Evolutionary conservation across 805 yeast genomes (phyloP), one percentile per base, ranked within the genome.

Genomic region (Suhomyces prunicola): DNA sequence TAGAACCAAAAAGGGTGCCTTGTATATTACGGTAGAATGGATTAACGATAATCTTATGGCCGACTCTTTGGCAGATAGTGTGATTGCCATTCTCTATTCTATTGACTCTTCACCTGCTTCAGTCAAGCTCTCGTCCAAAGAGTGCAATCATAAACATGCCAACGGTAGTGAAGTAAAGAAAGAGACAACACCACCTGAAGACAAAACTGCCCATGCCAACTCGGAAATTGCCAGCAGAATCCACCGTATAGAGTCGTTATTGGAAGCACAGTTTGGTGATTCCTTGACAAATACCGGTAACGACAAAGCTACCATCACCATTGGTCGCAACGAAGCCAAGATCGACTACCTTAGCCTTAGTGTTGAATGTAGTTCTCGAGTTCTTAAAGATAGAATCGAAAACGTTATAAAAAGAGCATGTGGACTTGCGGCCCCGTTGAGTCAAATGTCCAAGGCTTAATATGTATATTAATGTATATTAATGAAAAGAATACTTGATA

Each of bases 81-180:
- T 91, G 1, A 82, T 94, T 54, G 97, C 97, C 0, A 90, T 94
- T 39, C 69, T 94, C 31, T 80, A 93, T 70, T 89, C 96, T 45
- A 94, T 93, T 42, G 99, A 94, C 66, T 86, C 97, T 0, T 85
- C 97, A 0, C 97, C 97, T 9, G 96, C 97, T 1, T 90, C 97
- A 6, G 96, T 94, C 27, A 94, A 93, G 66, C 69, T 90, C 57
- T 84, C 96, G 12, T 84, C 96, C 5, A 79, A 79, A 50, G 57
- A 76, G 1, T 85, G 87, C 57, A 56, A 63, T 1, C 87, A 84
- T 64, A 52, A 55, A 8, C 72, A 72, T 56, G 47, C 51, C 8
- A 55, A 50, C 19, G 56, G 54, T 47, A 19, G 23, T 13, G 27
- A 36, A 35, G 40, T 45, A 13, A 51, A 40, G 33, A 27, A 45